Percentiles rank a stretch among this genome's conserved stretches.
Conservation (phyloP, 192 early-diverging fungal species). For the Mortierella antarctica region DNA sequence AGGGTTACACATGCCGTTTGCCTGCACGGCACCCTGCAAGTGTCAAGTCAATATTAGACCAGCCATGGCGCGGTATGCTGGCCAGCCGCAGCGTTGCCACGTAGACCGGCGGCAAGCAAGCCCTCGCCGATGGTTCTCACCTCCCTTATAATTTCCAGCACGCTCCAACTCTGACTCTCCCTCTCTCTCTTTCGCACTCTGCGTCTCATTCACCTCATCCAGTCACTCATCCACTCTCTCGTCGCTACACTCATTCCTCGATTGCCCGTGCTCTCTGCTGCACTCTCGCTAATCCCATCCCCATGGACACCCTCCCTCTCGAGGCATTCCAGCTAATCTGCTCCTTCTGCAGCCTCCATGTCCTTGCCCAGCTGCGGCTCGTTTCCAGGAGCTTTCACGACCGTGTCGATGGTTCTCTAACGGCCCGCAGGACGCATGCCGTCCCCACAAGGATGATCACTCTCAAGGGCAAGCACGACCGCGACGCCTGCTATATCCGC, state of each 20-base stretch:
- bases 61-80: too few relatives aligned
- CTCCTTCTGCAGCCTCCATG: conserved; percentile 29
- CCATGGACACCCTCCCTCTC: conserved; percentile 23
- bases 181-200: not conserved
- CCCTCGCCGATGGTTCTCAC: not conserved
- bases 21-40: too few relatives aligned
- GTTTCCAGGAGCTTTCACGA: conserved; percentile 32
- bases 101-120: too few relatives aligned
- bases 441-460: not conserved
- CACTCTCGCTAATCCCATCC: not conserved
- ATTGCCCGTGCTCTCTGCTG: not conserved
- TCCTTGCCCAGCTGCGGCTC: conserved; percentile 24
- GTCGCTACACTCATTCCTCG: not conserved
- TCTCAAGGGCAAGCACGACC: conserved; percentile 15
- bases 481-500: conserved; percentile 32
- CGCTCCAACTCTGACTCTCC: not conserved
- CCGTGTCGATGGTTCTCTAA: conserved; percentile 38
- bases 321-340: conserved; percentile 44
- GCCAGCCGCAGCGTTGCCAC: too few relatives aligned
- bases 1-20: too few relatives aligned
- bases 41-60: too few relatives aligned
- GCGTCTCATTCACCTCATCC: not conserved
- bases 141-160: not conserved
- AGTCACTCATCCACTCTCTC: not conserved
- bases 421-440: conserved; percentile 21